These are phyloP conservation scores for Azolla pinnata DNA, from an alignment of 75 land plant species.

Conservation along the genomic window DNA sequence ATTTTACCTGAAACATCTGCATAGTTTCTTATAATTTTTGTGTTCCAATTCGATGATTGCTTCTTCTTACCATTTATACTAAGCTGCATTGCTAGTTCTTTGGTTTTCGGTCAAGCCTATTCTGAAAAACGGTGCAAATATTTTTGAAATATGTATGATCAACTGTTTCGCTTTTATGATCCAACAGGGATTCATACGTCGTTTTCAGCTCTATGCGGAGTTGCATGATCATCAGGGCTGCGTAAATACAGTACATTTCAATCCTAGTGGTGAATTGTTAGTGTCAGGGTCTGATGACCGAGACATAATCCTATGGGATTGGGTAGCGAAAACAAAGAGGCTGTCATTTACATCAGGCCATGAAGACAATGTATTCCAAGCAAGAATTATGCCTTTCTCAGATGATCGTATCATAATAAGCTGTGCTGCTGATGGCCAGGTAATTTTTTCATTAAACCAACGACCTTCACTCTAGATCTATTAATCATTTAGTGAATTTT, in stretches of 20 bases:
- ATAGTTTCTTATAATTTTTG: no score
- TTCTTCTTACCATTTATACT: no score
- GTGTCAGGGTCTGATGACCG: slow-evolving; percentile 79
- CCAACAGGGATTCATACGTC: slow-evolving; percentile 50
- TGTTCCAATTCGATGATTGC: no score
- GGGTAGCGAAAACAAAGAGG: slow-evolving; percentile 43
- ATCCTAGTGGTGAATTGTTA: slow-evolving; percentile 54
- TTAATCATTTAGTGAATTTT: no score
- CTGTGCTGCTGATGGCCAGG: slow-evolving; percentile 94
- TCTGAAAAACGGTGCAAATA: no score
- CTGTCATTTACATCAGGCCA: slow-evolving; percentile 64
- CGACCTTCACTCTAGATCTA: background rate
- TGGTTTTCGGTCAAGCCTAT: no score
- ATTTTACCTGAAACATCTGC: no score
- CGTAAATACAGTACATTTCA: slow-evolving; percentile 72
- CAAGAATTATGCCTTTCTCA: slow-evolving; percentile 65
- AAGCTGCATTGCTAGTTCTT: no score
- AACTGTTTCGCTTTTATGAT: no score
- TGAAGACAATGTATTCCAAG: slow-evolving; percentile 67
- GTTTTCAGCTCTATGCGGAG: slow-evolving; percentile 30
- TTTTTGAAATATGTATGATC: no score
- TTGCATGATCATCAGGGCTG: slow-evolving; percentile 57
- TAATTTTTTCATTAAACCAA: slow-evolving; percentile 8
- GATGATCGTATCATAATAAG: slow-evolving; percentile 61
- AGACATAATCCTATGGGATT: slow-evolving; percentile 57